Evolutionary conservation across 768 basidiomycete genomes (phyloP), one percentile per base, ranked within the genome.

Genomic region (Leucosporidium scottii): DNA sequence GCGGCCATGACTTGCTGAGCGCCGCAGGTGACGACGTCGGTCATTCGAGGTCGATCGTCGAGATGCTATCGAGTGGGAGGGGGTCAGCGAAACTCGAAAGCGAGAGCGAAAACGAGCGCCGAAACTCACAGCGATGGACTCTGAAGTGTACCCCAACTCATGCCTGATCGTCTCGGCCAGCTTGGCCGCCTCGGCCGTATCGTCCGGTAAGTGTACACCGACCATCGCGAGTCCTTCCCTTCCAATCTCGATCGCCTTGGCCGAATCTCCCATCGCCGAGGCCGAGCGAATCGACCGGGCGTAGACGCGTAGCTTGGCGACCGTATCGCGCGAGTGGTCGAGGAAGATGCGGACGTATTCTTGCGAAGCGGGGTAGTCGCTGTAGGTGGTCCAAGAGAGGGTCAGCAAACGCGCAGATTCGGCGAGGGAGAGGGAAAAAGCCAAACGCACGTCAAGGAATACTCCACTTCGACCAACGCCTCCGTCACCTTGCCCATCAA

Each of bases 351-450:
- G 58, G 30, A 68, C 62, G 62, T 61, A 68, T 36, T 68, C 59
- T 44, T 66, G 71, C 15, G 71, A 61, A 10, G 67, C 67, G 10
- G 59, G 49, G 58, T 72, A 72, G 49, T 72, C 67, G 6, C 67
- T 71, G 59, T 10, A 6, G 17, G 18, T 34, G 8, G n/a, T 5
- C n/a, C n/a, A 21, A 5, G 8, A 34, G 7, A 13, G 17, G 28
- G 34, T 57, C 47, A 54, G 58, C 25, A 0, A 7, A n/a, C n/a
- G n/a, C n/a, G n/a, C n/a, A n/a, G n/a, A n/a, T n/a, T n/a, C n/a
- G n/a, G n/a, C n/a, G n/a, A n/a, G n/a, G n/a, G 39, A 51, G 5
- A 61, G 18, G 17, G 25, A 1, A 25, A 23, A 48, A 8, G 10
- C 1, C 1, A 23, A 8, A 59, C 66, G 48, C 66, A 71, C 70